Conservation (phyloP, 2,329 filamentous ascomycete genomes). For the Parascedosporium putredinis region DNA sequence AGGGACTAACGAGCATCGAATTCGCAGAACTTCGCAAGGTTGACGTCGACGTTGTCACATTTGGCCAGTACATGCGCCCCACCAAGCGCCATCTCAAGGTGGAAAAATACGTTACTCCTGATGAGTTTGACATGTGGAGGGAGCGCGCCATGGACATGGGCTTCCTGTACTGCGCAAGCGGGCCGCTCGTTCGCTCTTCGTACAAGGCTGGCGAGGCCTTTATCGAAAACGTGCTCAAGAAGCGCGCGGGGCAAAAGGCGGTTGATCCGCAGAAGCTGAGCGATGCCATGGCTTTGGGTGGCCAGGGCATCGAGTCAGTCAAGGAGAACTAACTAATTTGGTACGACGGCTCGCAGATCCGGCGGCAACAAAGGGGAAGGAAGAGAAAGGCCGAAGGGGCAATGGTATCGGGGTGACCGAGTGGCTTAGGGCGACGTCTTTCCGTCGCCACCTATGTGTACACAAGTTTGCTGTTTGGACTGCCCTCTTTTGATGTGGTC, state of each 20-base stretch:
- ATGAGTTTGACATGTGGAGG: slow-evolving; percentile 84
- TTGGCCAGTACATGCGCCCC: slow-evolving; percentile 99
- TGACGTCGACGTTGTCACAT: slow-evolving; percentile 89
- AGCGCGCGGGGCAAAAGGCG: slow-evolving; percentile 41
- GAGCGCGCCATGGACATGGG: slow-evolving; percentile 86
- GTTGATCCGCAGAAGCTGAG: slow-evolving; percentile 6
- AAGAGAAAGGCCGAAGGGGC: too few relatives aligned
- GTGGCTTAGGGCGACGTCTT: too few relatives aligned
- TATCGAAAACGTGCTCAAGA: slow-evolving; percentile 94
- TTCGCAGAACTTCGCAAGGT: slow-evolving; percentile 60
- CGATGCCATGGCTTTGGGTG: slow-evolving; percentile 4
- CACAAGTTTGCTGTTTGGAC: background rate
- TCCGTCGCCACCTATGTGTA: background rate
- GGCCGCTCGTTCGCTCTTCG: slow-evolving; percentile 82
- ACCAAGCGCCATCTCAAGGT: slow-evolving; percentile 98
- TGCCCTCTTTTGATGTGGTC: background rate
- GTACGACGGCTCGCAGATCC: too few relatives aligned
- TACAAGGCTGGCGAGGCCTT: slow-evolving; percentile 99
- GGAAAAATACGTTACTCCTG: slow-evolving; percentile 86
- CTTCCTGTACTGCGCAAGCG: slow-evolving; percentile 92
- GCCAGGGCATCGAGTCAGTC: background rate
- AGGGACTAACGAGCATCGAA: slow-evolving; percentile 12
- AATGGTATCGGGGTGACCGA: too few relatives aligned
- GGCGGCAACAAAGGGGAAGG: too few relatives aligned
- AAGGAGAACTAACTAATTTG: slow-evolving; percentile 1